Base-by-base conservation (phyloP, 306 rosid species). In the Gillenia trifoliata region DNA sequence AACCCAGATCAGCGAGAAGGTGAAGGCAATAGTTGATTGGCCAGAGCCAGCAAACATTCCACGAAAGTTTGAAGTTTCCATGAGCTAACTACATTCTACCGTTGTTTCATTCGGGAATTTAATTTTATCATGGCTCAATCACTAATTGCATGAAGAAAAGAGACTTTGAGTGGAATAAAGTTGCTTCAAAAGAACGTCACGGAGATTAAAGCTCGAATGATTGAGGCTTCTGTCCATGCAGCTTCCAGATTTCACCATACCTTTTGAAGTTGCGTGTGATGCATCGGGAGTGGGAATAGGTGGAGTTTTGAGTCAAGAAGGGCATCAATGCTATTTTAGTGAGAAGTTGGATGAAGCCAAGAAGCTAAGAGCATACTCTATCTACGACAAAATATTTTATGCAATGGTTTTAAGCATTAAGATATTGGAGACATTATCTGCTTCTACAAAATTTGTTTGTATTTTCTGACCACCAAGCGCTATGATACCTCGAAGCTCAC, bases 321-420 rank as follows among this genome's bases (percentile, higher is more conserved):
- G 49, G 11, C 31, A 64, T 8, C 64, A 17, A 22, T 55, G 52
- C 0, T 72, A 20, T 57, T 71, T 55, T 7, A 73, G 70, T 28
- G 71, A 75, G 17, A 65, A 75, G 10, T 60, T 64, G 20, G 50
- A 65, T 75, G 72, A 33, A 64, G 65, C 70, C 8, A n/a, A n/a
- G n/a, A 25, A 63, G 55, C 40, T 38, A 10, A 40, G 8, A n/a
- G n/a, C n/a, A 75, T 38, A 38, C 9, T 38, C 43, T 5, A 33
- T 31, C 0, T 49, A 75, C 64, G 65, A 75, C 16, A 45, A 63
- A 11, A 38, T 64, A 10, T 16, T 50, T 0, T 33, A 49, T 34
- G 64, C 55, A 2, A 10, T 38, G 43, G 12, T n/a, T 49, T 9
- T 50, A 65, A 30, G n/a, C 77, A 5, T 25, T 72, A 4, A 0